Evolutionary conservation across 1,284 basidiomycete genomes (phyloP), one percentile per base, ranked within the genome.

Genomic region (Volvariella surrecta): DNA sequence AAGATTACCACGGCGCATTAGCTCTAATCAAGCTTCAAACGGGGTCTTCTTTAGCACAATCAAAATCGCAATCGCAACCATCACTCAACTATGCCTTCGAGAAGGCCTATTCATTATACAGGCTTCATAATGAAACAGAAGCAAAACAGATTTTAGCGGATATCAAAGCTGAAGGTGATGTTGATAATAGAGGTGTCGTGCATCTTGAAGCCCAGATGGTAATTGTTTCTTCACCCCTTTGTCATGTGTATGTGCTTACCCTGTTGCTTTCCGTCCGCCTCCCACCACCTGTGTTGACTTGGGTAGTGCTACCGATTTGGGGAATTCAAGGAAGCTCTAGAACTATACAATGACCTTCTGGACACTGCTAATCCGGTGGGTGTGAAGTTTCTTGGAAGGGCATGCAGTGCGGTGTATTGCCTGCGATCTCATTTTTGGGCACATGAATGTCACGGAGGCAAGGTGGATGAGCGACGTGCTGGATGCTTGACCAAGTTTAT

Each of bases 171-270:
- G 56, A 62, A 37, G 58, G 57, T 40, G 66, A 59, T 28, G 66
- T 63, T 17, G 71, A 74, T 44, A 74, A 77, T 44, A 66, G 85
- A 50, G 83, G 81, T n/a, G 70, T 80, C 28, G 55, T 76, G 37
- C 88, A 92, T 63, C 69, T 94, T 10, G 82, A 89, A 57, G 90
- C 89, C 19, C 90, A 94, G 58, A 64, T 92, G 59, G 89, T 89
- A 58, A 7, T 15, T 19, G 32, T 54, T 80, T 69, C 38, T 37
- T 22, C 31, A 44, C 18, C 46, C 19, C 35, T 45, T 42, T 15
- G 18, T 39, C 19, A 44, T 24, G 19, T 32, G 40, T 15, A 20
- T 20, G 16, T 32, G 16, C 22, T 47, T 20, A 39, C 32, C 30
- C 15, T 24, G 21, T 34, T 17, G 22, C 21, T 34, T 13, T 40